Evolutionary conservation across 129 eudicot species (phyloP), one percentile per base, ranked within the genome.

Genomic region (Tagetes patula): DNA sequence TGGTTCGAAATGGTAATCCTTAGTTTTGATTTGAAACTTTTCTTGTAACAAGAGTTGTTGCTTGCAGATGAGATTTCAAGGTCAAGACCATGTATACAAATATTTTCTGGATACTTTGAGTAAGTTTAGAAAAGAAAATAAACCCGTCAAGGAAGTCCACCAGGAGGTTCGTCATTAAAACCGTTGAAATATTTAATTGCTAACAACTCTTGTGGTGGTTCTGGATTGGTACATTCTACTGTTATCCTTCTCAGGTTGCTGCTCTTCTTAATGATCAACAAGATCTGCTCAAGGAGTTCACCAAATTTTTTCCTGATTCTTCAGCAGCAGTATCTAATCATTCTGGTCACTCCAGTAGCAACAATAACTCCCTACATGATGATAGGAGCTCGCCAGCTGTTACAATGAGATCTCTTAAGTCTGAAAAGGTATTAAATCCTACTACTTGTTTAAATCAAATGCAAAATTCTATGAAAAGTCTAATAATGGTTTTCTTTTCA

Each of bases 1-100:
- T 42, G 13, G 34, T 43, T 68, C 3, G 31, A 67, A 67, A 14
- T 37, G 67, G 67, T 41, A 9, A 61, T 61, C 50, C 64, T 66
- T 13, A 36, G 55, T 37, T 53, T 71, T 30, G 47, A 10, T 65
- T 58, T 12, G 20, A 60, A 41, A 54, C 43, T 61, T 67, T 36
- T 41, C 42, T 33, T 63, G 56, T 83, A 52, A 75, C 64, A 53
- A 65, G n/a, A 67, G 47, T 63, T 31, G 47, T 67, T 74, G 33
- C 62, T 71, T 84, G 80, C 96, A 93, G 98, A 70, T 75, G 76
- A 86, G 90, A 81, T 89, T 89, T 84, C 96, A 85, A 81, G 98
- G 92, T 37, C 89, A 93, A 79, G 96, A 89, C 73, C 95, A 77
- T 74, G 95, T 93, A 68, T 93, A 87, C 85, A 89, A 82, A 82